Conservation (phyloP, 768 basidiomycete species). For the Pisolithus orientalis region DNA sequence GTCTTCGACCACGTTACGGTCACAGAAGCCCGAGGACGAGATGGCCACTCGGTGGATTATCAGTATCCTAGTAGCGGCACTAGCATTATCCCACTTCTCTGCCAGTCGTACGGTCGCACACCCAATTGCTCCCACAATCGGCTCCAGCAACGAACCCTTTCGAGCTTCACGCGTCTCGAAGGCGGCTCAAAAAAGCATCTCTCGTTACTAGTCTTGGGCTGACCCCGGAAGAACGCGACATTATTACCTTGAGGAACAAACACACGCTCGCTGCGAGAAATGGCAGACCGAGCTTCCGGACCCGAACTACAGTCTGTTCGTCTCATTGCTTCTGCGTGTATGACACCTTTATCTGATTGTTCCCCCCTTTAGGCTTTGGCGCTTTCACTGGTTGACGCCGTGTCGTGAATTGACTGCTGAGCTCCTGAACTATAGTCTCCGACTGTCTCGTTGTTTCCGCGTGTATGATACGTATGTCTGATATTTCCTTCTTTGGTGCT, state of each 20-base stretch:
- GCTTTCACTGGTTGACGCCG: neutral
- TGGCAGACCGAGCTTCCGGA: slow-evolving; percentile 64
- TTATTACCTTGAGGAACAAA: slow-evolving; percentile 26
- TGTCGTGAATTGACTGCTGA: no score
- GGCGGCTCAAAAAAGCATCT: slow-evolving; percentile 46
- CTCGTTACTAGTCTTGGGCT: slow-evolving; percentile 49
- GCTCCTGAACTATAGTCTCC: no score
- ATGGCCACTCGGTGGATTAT: no score
- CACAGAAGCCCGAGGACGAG: no score
- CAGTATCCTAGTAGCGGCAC: slow-evolving; percentile 19
- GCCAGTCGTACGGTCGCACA: slow-evolving; percentile 58
- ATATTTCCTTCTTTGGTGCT: no score
- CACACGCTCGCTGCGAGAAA: slow-evolving; percentile 54
- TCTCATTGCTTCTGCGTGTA: slow-evolving; percentile 6
- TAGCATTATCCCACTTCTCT: slow-evolving; percentile 92
- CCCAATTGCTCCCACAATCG: neutral
- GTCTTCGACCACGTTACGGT: no score
- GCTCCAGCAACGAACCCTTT: slow-evolving; percentile 14
- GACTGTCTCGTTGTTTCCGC: no score
- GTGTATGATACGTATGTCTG: no score
- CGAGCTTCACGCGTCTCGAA: slow-evolving; percentile 33
- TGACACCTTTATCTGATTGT: slow-evolving; percentile 3
- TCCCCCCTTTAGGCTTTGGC: slow-evolving; percentile 5
- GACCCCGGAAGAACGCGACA: slow-evolving; percentile 36
- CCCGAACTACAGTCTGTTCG: slow-evolving; percentile 59